phyloP scores from a whole-genome alignment of 148 eudicot species.

The Vaccinium corymbosum region DNA sequence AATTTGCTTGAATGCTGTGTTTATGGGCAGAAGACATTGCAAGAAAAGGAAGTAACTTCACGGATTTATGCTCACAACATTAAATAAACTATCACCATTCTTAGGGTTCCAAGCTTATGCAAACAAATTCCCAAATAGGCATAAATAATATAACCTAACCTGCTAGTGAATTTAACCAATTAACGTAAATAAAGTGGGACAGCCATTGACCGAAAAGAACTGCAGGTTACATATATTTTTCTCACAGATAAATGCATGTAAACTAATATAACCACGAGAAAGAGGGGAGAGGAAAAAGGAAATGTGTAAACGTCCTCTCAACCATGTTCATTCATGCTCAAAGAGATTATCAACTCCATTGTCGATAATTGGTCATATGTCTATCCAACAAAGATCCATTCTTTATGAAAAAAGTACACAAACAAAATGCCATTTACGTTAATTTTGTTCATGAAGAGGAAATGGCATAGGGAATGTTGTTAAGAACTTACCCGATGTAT shows the following conservation, averaged over 20 bases:
- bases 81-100: background rate
- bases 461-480: background rate
- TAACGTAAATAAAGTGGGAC: background rate
- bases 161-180: background rate
- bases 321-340: background rate
- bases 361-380: background rate
- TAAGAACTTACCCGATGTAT: conserved; percentile 74
- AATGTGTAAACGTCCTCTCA: background rate
- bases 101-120: background rate
- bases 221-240: background rate
- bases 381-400: background rate
- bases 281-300: background rate
- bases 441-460: background rate
- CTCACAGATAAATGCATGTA: background rate
- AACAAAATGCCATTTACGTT: background rate
- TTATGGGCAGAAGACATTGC: background rate
- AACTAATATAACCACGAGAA: too few species aligned
- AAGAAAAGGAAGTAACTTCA: background rate
- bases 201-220: background rate
- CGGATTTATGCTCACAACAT: background rate
- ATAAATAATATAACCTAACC: background rate
- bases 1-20: background rate
- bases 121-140: background rate
- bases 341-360: background rate
- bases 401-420: background rate